Conservation (phyloP, 2,329 filamentous ascomycete genomes). For the Aspergillus oerlinghausenensis region DNA sequence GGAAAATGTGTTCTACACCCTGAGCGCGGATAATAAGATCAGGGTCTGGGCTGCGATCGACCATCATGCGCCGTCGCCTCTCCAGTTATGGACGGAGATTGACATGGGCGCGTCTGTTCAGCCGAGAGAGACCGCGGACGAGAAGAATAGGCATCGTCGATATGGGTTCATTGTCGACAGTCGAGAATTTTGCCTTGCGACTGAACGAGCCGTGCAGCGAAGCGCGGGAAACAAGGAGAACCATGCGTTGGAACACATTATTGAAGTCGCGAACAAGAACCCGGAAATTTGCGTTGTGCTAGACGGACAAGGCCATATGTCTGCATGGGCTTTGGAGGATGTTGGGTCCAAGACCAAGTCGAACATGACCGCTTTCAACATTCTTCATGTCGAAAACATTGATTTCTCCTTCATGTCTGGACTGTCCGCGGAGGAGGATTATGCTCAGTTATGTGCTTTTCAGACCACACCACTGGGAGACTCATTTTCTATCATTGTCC, state of each 20-base stretch:
- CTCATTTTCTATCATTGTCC: slow-evolving; percentile 68
- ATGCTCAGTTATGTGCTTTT: slow-evolving; percentile 70
- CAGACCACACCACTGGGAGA: slow-evolving; percentile 59
- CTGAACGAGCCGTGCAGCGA: slow-evolving; percentile 68
- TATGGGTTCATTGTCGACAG: slow-evolving; percentile 82
- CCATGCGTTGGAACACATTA: slow-evolving; percentile 74
- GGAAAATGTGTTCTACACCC: slow-evolving; percentile 85
- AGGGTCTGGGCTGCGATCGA: slow-evolving; percentile 81
- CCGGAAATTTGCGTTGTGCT: slow-evolving; percentile 85
- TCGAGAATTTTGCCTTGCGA: slow-evolving; percentile 70
- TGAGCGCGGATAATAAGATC: slow-evolving; percentile 74
- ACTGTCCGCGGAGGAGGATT: slow-evolving; percentile 39
- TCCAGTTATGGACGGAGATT: slow-evolving; percentile 76
- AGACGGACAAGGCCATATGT: slow-evolving; percentile 80
- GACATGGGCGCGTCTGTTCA: slow-evolving; percentile 70
- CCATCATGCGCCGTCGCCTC: slow-evolving; percentile 62
- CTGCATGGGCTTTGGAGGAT: slow-evolving; percentile 88
- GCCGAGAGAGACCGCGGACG: slow-evolving; percentile 43
- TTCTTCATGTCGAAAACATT: slow-evolving; percentile 68
- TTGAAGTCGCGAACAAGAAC: slow-evolving; percentile 76
- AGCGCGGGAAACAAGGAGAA: slow-evolving; percentile 58
- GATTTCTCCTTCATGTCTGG: slow-evolving; percentile 36
- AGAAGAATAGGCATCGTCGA: slow-evolving; percentile 43
- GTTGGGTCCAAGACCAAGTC: slow-evolving; percentile 66
- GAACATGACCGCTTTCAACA: slow-evolving; percentile 71